Percentiles rank a stretch among this genome's conserved stretches.
Evolutionary conservation across 164 flowering plant species (phyloP).

Genomic region (Tetracentron sinense): DNA sequence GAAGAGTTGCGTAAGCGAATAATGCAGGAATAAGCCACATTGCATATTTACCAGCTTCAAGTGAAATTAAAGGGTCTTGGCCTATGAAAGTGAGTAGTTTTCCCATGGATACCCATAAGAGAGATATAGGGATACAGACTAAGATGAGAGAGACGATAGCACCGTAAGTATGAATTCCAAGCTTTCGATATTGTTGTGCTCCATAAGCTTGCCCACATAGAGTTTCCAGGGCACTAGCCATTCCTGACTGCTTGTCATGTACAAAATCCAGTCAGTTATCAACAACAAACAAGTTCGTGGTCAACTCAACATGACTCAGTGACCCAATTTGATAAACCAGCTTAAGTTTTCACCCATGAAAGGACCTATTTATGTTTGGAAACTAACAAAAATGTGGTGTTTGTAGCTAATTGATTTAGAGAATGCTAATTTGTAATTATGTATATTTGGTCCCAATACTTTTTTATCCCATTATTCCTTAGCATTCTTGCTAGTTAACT

Average conservation of each 20-base stretch:
- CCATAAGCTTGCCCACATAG: slow-evolving; percentile 68
- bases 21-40: slow-evolving; percentile 51
- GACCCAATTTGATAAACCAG: too few species aligned
- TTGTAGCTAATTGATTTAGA: too few species aligned
- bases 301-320: too few species aligned
- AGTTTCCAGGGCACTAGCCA: slow-evolving; percentile 63
- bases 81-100: slow-evolving; percentile 40
- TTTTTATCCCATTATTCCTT: too few species aligned
- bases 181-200: slow-evolving; percentile 43
- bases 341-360: too few species aligned
- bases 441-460: too few species aligned
- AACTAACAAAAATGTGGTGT: too few species aligned
- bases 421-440: too few species aligned
- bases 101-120: slow-evolving; percentile 42
- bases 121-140: slow-evolving; percentile 44
- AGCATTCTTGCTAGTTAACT: too few species aligned
- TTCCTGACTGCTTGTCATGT: slow-evolving; percentile 36
- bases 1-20: slow-evolving; percentile 46
- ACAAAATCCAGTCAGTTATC: not conserved
- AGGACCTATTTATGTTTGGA: too few species aligned
- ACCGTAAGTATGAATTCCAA: slow-evolving; percentile 47
- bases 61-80: slow-evolving; percentile 55
- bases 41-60: slow-evolving; percentile 46
- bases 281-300: too few species aligned
- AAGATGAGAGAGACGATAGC: slow-evolving; percentile 43